Percentiles rank a stretch among this genome's conserved stretches.
These are phyloP conservation scores for Rosa chinensis DNA, from an alignment of 306 rosid genomes.

Conservation along the genomic window DNA sequence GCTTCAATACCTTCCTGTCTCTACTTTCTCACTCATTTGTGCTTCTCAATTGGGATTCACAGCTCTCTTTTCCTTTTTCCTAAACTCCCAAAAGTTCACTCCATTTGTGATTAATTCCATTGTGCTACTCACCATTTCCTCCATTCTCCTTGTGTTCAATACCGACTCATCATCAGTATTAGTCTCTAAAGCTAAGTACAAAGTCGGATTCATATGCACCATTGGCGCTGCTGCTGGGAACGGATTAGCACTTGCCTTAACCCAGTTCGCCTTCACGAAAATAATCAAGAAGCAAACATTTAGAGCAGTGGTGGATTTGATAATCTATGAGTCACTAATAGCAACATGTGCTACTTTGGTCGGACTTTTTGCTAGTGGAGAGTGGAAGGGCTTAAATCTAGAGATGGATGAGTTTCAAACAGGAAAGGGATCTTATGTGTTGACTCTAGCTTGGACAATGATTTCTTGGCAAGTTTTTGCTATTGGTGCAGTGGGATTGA, in stretches of 20 bases:
- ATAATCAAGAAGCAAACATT: neutral
- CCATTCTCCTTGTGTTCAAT: neutral
- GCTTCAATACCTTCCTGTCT: neutral
- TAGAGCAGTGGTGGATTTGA: neutral
- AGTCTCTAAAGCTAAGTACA: conserved; percentile 12
- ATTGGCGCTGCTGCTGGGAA: neutral
- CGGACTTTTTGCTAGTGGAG: neutral
- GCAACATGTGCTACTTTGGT: neutral
- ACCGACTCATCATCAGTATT: neutral
- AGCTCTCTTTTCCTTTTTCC: conserved; percentile 13
- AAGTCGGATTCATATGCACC: conserved; percentile 3
- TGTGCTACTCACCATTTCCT: conserved; percentile 18
- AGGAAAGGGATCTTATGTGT: conserved; percentile 8
- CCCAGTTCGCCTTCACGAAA: neutral
- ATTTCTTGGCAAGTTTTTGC: neutral
- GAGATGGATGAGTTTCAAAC: conserved; percentile 1
- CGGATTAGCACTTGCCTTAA: neutral
- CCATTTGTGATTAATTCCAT: neutral
- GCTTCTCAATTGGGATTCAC: conserved; percentile 11
- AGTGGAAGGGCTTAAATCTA: neutral
- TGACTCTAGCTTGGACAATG: neutral
- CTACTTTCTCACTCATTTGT: neutral
- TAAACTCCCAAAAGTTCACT: conserved; percentile 14
- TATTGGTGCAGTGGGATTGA: conserved; percentile 8
- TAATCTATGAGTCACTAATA: neutral